These are phyloP conservation scores for Polysphondylium violaceum DNA, from an alignment of 78 protist species.

Conservation along the genomic window DNA sequence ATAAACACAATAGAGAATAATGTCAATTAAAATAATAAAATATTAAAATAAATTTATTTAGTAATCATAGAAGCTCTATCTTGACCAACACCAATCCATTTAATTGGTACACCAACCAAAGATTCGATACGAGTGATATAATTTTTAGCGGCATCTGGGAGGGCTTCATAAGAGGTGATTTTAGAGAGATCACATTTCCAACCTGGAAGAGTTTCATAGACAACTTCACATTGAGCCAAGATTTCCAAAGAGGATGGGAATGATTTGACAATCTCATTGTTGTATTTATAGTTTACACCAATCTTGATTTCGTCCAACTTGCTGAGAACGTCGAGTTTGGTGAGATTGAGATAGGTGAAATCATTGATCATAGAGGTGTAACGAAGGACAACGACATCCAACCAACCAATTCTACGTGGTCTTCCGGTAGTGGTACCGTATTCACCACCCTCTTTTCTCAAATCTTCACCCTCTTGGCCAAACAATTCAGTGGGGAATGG, in stretches of 20 bases:
- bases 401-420: conserved; percentile 95
- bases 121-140: conserved; percentile 82
- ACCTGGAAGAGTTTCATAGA: conserved; percentile 88
- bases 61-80: conserved; percentile 48
- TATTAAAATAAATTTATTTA: no score
- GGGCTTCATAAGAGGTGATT: conserved; percentile 64
- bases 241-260: conserved; percentile 83
- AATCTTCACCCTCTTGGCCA: conserved; percentile 72
- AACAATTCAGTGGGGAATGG: conserved; percentile 94
- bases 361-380: conserved; percentile 91
- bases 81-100: conserved; percentile 77
- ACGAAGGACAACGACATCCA: conserved; percentile 92
- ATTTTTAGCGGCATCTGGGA: conserved; percentile 84
- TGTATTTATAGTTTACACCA: conserved; percentile 85
- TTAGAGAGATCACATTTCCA: conserved; percentile 87
- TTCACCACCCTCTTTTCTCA: conserved; percentile 90
- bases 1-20: no score
- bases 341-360: conserved; percentile 85
- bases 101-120: conserved; percentile 66
- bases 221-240: conserved; percentile 81
- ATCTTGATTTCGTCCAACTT: conserved; percentile 84
- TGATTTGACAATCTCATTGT: conserved; percentile 41
- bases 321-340: conserved; percentile 94
- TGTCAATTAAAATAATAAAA: no score
- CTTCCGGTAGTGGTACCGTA: conserved; percentile 96